Conservation (phyloP, 1,139 yeast genomes). For the Chernovozyma aurita region DNA sequence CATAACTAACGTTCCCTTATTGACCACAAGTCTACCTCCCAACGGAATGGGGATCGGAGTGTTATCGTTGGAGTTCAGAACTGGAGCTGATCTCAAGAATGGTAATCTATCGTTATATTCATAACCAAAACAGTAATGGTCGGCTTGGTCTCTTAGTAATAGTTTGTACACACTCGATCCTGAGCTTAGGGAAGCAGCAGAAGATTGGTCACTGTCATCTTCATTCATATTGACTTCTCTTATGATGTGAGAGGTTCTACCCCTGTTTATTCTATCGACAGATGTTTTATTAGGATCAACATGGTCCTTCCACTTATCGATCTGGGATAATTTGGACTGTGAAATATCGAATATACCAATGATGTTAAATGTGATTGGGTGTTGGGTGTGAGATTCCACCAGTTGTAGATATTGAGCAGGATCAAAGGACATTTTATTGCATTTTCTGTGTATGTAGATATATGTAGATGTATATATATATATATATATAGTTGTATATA, state of each 20-base stretch:
- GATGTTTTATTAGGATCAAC: constrained; percentile 39
- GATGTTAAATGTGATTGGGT: constrained; percentile 24
- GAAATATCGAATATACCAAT: constrained; percentile 34
- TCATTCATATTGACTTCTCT: constrained; percentile 31
- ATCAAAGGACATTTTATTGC: constrained; percentile 12
- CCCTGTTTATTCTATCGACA: constrained; percentile 29
- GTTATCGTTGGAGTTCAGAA: constrained; percentile 10
- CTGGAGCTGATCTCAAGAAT: constrained; percentile 25
- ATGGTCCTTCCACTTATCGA: constrained; percentile 38
- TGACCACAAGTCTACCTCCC: constrained; percentile 34
- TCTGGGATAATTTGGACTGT: constrained; percentile 28
- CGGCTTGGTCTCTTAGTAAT: constrained; percentile 26
- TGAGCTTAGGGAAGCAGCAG: constrained; percentile 6
- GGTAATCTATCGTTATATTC: constrained; percentile 33
- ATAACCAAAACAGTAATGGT: constrained; percentile 35
- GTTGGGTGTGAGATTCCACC: constrained; percentile 10
- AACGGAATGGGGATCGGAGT: constrained; percentile 34
- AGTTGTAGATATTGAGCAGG: constrained; percentile 13
- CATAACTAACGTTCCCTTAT: constrained; percentile 27
- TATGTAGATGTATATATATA: not conserved
- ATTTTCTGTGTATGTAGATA: not conserved
- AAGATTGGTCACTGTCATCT: constrained; percentile 8
- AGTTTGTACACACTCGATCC: constrained; percentile 25
- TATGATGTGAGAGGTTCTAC: constrained; percentile 19
- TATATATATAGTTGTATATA: too few relatives aligned